Evolutionary conservation across 1,284 basidiomycete species (phyloP), one percentile per base, ranked within the genome.

Genomic region (Ustilago trichophora): DNA sequence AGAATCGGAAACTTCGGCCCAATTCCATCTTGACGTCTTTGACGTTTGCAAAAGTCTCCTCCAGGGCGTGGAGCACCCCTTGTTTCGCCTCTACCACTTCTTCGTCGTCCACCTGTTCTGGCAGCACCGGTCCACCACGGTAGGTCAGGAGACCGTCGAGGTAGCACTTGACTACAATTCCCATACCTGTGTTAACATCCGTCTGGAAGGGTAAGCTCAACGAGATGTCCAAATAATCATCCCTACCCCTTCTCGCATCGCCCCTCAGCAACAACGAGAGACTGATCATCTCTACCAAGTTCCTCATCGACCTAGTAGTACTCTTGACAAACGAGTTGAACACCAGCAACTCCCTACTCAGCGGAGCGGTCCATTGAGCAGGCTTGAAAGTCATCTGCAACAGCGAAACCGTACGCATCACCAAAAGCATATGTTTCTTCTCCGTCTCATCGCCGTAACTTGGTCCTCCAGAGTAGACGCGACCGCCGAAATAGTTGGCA

Each of bases 321-420:
- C 91, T 89, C 57, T 91, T 89, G 72, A 95, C 88, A 82, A 98
- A 98, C 40, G 93, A 93, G 85, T 98, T 98, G 87, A 98, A 99
- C 47, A 96, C 93, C 44, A 99, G 85, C 65, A 99, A 84, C 83
- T 98, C 96, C 50, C 95, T 89, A 72, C 93, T 97, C 50, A 98
- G 84, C 37, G 95, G 95, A 22, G 95, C 95, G 25, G 89, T 90
- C 79, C 79, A 81, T 21, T 54, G 29, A 27, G 35, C 19, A 3
- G 75, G 54, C 85, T 92, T 91, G 85, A 93, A 97, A 77, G 88
- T 90, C 73, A 99, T 84, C 29, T 93, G 93, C 26, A 98, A 88
- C 63, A 98, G 92, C 81, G 91, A 93, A 40, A 98, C 85, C 50
- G 93, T 92, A 31, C 95, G 87, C 93, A 98, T 98, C 80, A 98